phyloP scores from a whole-genome alignment of 352 stramenopile species.

The Phytophthora aleatoria region DNA sequence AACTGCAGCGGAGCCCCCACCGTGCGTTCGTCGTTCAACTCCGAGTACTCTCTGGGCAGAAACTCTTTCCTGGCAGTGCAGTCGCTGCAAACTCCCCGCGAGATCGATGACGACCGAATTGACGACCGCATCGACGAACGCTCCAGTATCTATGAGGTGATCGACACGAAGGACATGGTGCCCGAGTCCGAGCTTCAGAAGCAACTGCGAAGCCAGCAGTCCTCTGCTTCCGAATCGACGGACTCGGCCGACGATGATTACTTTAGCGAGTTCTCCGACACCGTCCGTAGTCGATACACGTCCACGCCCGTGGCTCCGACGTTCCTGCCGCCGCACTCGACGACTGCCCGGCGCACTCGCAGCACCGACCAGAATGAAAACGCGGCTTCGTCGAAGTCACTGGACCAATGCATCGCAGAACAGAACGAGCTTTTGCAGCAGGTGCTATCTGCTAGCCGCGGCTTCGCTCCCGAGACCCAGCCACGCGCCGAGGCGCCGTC shows the following conservation, averaged over 20 bases:
- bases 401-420: constrained; percentile 47
- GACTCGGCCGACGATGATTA: constrained; percentile 20
- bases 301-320: constrained; percentile 33
- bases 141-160: constrained; percentile 46
- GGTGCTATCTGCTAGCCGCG: constrained; percentile 39
- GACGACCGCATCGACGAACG: constrained; percentile 34
- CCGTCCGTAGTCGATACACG: constrained; percentile 30
- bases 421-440: constrained; percentile 48
- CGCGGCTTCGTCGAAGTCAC: constrained; percentile 25
- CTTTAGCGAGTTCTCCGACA: constrained; percentile 25
- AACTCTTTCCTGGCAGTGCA: constrained; percentile 40
- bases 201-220: constrained; percentile 31
- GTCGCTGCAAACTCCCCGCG: constrained; percentile 22
- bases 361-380: constrained; percentile 33
- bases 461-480: constrained; percentile 21
- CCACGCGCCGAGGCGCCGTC: constrained; percentile 17
- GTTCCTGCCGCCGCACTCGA: constrained; percentile 7
- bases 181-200: constrained; percentile 33
- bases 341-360: constrained; percentile 28
- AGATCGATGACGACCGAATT: constrained; percentile 16
- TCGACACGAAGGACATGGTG: constrained; percentile 49
- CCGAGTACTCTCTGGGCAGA: constrained; percentile 28
- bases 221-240: constrained; percentile 7
- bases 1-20: constrained; percentile 37
- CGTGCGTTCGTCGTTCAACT: constrained; percentile 40